Base-by-base conservation (phyloP, 257 asterid genomes). In the Ehretia macrophylla region DNA sequence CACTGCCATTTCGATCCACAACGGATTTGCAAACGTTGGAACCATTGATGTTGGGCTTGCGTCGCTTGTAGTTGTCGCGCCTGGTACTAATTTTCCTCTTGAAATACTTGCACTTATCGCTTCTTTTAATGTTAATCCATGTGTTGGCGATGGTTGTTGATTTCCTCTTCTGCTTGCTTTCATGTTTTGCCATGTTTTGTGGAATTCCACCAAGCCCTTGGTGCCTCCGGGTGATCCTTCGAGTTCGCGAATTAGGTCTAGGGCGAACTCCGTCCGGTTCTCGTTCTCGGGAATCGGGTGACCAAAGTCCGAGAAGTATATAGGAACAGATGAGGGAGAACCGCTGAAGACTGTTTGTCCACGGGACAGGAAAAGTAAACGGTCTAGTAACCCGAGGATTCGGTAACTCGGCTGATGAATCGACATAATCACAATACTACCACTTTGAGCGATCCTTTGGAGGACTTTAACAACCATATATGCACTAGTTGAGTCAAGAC, bases 71-170 rank as follows among this genome's bases (percentile, higher is more conserved):
- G 63, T 61, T 10, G n/a, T n/a, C n/a, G 75, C 73, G 0, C 95
- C 96, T 0, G 92, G 75, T 1, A 89, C 97, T 10, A 89, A 76
- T 71, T 89, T 86, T 0, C 97, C 91, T 47, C 88, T 51, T 0
- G 97, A 86, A 67, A 79, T 89, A 48, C 94, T 83, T 0, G 90
- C 88, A 48, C 85, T 76, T 40, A 83, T 85, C 0, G 96, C 88
- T 72, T 81, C 90, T 37, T 79, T 85, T 8, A 88, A 55, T 0
- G 95, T 77, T 19, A 85, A 37, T 23, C 74, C 80, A 44, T 59
- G 67, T 14, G 53, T 62, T 0, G 76, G 21, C 0, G 72, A 14
- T 0, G 51, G 12, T 9, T 60, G 40, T 0, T 0, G 1, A 21
- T 10, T 9, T 12, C 47, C 16, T 16, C 14, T 23, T 22, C 51